These are phyloP conservation scores for Mycosphaerelloides madeirae DNA, from an alignment of 2,329 filamentous ascomycete genomes.

Conservation along the genomic window DNA sequence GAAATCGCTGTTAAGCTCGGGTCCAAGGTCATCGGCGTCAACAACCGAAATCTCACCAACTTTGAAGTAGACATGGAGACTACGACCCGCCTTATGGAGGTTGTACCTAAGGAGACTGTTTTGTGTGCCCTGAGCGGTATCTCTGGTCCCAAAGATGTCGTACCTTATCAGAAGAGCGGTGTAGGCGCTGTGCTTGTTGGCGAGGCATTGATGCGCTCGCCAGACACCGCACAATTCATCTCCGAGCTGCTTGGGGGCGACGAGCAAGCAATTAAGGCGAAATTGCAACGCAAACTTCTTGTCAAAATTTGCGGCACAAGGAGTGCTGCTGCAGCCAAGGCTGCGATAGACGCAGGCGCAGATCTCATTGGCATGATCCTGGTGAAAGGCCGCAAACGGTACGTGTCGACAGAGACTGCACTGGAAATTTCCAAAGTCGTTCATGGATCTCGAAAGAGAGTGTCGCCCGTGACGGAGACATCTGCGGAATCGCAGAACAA, in stretches of 20 bases:
- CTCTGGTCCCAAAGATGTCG: conserved; percentile 79
- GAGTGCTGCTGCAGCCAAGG: conserved; percentile 70
- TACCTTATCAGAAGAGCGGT: conserved; percentile 80
- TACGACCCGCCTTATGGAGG: conserved; percentile 64
- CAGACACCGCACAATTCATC: conserved; percentile 78
- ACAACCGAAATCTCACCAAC: conserved; percentile 92
- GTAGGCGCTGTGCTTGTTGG: conserved; percentile 92
- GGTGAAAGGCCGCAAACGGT: conserved; percentile 74
- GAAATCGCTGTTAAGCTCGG: conserved; percentile 78
- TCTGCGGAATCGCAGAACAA: conserved; percentile 21
- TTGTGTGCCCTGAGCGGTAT: conserved; percentile 95
- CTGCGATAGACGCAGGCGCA: conserved; percentile 79
- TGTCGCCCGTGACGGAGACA: conserved; percentile 19
- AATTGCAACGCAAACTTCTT: conserved; percentile 47
- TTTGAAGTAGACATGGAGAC: conserved; percentile 88
- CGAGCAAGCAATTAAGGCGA: conserved; percentile 24
- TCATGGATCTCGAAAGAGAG: conserved; percentile 49
- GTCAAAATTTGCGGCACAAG: conserved; percentile 97
- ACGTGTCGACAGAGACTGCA: conserved; percentile 72
- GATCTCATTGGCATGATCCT: conserved; percentile 92
- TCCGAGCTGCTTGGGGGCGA: conserved; percentile 67
- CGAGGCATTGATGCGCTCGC: conserved; percentile 90
- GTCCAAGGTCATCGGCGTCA: conserved; percentile 89
- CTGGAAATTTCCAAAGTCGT: conserved; percentile 74
- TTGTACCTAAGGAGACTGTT: conserved; percentile 79